Conservation (phyloP, 805 yeast genomes). For the Wickerhamiella galacta region DNA sequence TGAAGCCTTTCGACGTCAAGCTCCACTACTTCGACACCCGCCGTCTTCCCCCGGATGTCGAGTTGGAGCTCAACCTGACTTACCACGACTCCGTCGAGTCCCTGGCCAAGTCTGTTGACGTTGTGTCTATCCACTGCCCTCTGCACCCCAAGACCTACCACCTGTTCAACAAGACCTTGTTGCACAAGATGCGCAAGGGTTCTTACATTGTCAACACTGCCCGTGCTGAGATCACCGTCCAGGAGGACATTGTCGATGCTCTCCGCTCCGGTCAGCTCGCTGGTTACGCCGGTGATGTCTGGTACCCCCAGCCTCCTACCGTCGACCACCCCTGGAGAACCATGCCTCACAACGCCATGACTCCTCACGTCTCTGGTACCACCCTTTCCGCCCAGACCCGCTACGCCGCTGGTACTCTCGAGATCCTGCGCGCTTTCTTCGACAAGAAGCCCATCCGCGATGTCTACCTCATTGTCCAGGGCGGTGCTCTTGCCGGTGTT, state of each 20-base stretch:
- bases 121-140: slow-evolving; percentile 65
- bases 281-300: slow-evolving; percentile 78
- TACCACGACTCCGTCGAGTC: slow-evolving; percentile 46
- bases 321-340: slow-evolving; percentile 61
- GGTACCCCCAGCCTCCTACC: slow-evolving; percentile 78
- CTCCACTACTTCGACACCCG: slow-evolving; percentile 63
- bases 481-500: slow-evolving; percentile 1
- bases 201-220: slow-evolving; percentile 66
- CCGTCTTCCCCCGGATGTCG: slow-evolving; percentile 42
- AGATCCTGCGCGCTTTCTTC: slow-evolving; percentile 42
- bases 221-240: slow-evolving; percentile 63
- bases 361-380: slow-evolving; percentile 69
- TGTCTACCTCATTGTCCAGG: background rate
- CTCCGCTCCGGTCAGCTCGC: slow-evolving; percentile 48
- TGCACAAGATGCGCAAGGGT: slow-evolving; percentile 56
- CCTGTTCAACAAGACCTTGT: slow-evolving; percentile 41
- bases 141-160: slow-evolving; percentile 55
- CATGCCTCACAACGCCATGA: slow-evolving; percentile 65
- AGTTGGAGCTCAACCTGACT: slow-evolving; percentile 39
- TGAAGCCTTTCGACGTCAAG: slow-evolving; percentile 57
- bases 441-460: background rate
- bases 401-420: slow-evolving; percentile 53
- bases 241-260: slow-evolving; percentile 62
- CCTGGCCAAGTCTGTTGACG: slow-evolving; percentile 48
- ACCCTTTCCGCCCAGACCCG: slow-evolving; percentile 66